Conservation (phyloP, 2,329 filamentous ascomycete genomes). For the Didymella pomorum region DNA sequence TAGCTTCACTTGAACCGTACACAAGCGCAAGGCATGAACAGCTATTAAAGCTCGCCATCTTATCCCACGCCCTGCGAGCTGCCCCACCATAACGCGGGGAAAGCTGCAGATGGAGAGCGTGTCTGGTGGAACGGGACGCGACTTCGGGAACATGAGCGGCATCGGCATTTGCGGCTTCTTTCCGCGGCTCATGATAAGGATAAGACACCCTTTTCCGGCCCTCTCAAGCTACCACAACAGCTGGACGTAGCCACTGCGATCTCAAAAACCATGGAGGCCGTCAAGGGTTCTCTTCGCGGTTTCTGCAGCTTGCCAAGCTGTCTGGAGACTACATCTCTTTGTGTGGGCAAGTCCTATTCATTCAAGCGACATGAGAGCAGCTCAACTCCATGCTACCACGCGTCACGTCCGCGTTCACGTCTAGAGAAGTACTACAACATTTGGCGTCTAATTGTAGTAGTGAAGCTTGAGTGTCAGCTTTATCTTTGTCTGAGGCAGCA, state of each 20-base stretch:
- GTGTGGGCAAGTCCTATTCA: no score
- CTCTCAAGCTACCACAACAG: no score
- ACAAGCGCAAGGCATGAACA: background rate
- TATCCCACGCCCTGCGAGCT: conserved; percentile 10
- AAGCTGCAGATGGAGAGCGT: conserved; percentile 1
- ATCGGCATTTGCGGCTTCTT: conserved; percentile 10
- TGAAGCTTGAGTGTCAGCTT: background rate
- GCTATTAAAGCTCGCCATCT: background rate
- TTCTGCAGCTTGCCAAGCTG: no score
- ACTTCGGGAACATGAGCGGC: conserved; percentile 16
- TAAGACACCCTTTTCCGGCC: background rate
- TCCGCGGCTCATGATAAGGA: conserved; percentile 6
- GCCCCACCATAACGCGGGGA: conserved; percentile 23
- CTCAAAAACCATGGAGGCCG: no score
- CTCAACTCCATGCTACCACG: background rate
- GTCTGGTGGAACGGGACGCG: conserved; percentile 7
- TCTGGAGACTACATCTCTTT: no score
- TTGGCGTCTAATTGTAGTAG: background rate
- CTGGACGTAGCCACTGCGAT: no score
- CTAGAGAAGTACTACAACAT: background rate
- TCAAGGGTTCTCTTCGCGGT: no score
- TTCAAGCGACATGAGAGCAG: no score
- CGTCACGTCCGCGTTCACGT: background rate
- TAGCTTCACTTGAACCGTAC: background rate
- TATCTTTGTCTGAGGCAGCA: conserved; percentile 11